Conservation (phyloP, 2,329 filamentous ascomycete genomes). For the Alternaria atra region DNA sequence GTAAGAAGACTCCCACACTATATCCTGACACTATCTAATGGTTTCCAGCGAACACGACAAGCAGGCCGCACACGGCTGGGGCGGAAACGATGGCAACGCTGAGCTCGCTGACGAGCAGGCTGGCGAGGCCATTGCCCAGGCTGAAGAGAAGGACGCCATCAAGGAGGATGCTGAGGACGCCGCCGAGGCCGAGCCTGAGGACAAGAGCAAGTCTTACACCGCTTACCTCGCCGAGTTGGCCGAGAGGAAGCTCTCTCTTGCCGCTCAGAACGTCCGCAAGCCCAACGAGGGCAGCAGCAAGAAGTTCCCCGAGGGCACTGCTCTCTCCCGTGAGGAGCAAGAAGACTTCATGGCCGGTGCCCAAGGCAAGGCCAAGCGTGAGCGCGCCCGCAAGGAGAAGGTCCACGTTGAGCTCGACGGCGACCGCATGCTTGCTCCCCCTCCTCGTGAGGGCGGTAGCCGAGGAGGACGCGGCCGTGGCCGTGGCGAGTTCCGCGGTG, state of each 20-base stretch:
- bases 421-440: constrained; percentile 61
- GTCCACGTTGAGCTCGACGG: constrained; percentile 87
- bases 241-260: constrained; percentile 79
- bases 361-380: constrained; percentile 78
- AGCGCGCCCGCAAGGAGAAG: constrained; percentile 94
- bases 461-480: constrained; percentile 61
- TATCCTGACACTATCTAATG: constrained; percentile 24
- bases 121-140: constrained; percentile 86
- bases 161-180: constrained; percentile 50
- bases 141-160: constrained; percentile 75
- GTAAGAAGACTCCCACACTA: constrained; percentile 54
- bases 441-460: constrained; percentile 60
- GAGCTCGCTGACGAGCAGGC: constrained; percentile 92
- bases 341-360: constrained; percentile 77
- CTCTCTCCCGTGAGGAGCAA: constrained; percentile 66
- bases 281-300: constrained; percentile 94
- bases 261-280: constrained; percentile 77
- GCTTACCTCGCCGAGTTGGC: constrained; percentile 84
- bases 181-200: constrained; percentile 69
- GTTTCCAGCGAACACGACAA: constrained; percentile 76
- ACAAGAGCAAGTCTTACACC: constrained; percentile 88
- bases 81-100: constrained; percentile 79
- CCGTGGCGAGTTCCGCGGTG: constrained; percentile 65
- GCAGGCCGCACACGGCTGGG: constrained; percentile 90
- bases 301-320: constrained; percentile 91